Percentiles rank a stretch among this genome's conserved stretches.
Evolutionary conservation across 495 filamentous ascomycete species (phyloP).

Genomic region (Acidomyces sp.): DNA sequence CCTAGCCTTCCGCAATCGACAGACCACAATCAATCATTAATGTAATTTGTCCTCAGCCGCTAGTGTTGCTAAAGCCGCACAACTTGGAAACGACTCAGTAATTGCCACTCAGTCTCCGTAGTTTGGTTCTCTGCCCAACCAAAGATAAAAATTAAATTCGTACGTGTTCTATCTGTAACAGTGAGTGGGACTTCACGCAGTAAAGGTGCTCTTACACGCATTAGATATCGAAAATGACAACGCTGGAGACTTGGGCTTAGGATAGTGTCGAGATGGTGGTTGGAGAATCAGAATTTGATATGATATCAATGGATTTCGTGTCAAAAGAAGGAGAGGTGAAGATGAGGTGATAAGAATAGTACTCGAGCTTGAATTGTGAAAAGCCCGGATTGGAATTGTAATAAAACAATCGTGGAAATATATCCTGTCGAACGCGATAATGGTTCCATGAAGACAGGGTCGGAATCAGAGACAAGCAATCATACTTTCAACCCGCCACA

Average conservation of each 20-base stretch:
- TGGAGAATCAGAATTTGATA: slow-evolving; percentile 29
- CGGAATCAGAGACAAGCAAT: too few relatives aligned
- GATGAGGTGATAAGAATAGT: background rate
- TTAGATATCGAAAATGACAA: slow-evolving; percentile 61
- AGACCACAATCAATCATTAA: slow-evolving; percentile 12
- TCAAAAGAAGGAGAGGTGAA: background rate
- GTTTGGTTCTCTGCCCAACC: slow-evolving; percentile 24
- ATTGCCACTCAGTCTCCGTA: slow-evolving; percentile 13
- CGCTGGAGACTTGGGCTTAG: slow-evolving; percentile 51
- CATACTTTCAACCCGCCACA: too few relatives aligned
- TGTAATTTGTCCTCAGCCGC: slow-evolving; percentile 18
- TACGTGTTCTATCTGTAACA: slow-evolving; percentile 74
- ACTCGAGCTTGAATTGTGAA: background rate
- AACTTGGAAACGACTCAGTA: slow-evolving; percentile 1
- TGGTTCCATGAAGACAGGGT: too few relatives aligned
- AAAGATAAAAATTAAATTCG: slow-evolving; percentile 60
- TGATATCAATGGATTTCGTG: too few relatives aligned
- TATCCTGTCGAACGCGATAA: too few relatives aligned
- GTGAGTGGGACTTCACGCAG: slow-evolving; percentile 71
- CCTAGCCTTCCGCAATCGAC: too few relatives aligned
- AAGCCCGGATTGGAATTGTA: background rate
- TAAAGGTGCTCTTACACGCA: slow-evolving; percentile 80
- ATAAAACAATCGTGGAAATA: too few relatives aligned
- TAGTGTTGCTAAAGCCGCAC: slow-evolving; percentile 7
- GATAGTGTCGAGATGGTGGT: slow-evolving; percentile 44